Evolutionary conservation across 148 eudicot species (phyloP).

Genomic region (Persicaria maculosa): DNA sequence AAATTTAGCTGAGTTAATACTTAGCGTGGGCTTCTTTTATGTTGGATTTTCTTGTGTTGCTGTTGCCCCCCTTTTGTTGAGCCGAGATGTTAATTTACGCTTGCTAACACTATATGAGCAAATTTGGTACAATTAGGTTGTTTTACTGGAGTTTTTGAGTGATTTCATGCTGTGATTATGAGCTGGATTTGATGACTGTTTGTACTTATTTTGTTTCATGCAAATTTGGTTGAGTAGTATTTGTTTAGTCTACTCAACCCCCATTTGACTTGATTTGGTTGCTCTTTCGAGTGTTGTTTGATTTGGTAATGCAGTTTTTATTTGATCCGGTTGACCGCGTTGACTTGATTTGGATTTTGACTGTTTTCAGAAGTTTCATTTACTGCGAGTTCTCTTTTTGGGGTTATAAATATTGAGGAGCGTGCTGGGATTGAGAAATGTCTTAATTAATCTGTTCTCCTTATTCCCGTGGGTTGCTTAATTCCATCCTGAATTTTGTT

Average conservation of each 20-base stretch:
- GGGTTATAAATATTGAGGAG: neutral
- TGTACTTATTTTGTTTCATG: neutral
- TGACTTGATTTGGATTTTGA: neutral
- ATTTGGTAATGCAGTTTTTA: neutral
- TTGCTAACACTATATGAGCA: too few species aligned
- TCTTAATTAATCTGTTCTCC: neutral
- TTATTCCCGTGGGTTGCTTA: neutral
- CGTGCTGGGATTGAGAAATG: neutral
- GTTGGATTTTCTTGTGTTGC: too few species aligned
- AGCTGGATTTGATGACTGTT: neutral
- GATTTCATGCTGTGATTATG: neutral
- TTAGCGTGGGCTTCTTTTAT: too few species aligned
- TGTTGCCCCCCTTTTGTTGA: slow-evolving; percentile 61
- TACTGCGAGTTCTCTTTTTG: neutral
- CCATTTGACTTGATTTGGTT: neutral
- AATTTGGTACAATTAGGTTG: neutral
- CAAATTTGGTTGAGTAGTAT: neutral
- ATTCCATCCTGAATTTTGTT: neutral
- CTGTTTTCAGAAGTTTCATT: neutral
- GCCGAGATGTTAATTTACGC: slow-evolving; percentile 66
- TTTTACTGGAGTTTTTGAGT: neutral
- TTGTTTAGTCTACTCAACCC: neutral
- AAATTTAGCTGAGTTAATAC: neutral
- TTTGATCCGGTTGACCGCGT: neutral
- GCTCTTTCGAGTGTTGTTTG: neutral